phyloP scores from a whole-genome alignment of 305 asterid species.

The Fraxinus xanthoxyloides region DNA sequence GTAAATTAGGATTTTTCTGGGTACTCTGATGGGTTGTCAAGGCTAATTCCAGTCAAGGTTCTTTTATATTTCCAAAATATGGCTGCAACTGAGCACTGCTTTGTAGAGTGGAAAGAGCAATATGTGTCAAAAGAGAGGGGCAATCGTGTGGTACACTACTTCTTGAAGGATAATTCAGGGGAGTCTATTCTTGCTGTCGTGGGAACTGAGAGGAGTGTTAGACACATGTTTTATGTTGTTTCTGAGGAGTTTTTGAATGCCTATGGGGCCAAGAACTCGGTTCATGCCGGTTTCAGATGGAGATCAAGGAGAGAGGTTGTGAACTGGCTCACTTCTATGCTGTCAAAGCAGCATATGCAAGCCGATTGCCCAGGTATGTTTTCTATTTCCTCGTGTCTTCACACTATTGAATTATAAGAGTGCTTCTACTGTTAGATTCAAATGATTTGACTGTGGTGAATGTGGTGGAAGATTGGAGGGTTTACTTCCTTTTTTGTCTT shows the following conservation, averaged over 20 bases:
- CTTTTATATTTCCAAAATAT: constrained; percentile 32
- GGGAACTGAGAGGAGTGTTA: constrained; percentile 96
- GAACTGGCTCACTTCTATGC: constrained; percentile 94
- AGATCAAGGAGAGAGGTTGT: constrained; percentile 99
- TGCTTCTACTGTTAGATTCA: constrained; percentile 18
- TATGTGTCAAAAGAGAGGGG: constrained; percentile 94
- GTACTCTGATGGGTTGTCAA: constrained; percentile 26
- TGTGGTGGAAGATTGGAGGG: background rate
- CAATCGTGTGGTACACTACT: constrained; percentile 89
- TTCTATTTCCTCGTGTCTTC: background rate
- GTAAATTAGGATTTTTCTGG: constrained; percentile 27
- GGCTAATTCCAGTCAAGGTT: constrained; percentile 19
- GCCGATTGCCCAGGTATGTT: constrained; percentile 60
- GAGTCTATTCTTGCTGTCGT: constrained; percentile 85
- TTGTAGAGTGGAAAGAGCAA: constrained; percentile 96
- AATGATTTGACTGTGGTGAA: background rate
- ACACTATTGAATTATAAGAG: background rate
- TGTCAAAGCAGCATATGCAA: constrained; percentile 75
- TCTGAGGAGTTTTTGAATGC: constrained; percentile 83
- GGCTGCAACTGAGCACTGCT: constrained; percentile 61
- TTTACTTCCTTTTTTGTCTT: background rate
- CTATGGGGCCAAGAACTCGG: constrained; percentile 62
- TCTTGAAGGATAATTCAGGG: constrained; percentile 78
- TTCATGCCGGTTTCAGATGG: constrained; percentile 83
- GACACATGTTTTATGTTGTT: constrained; percentile 98